Evolutionary conservation across 768 basidiomycete species (phyloP), one percentile per base, ranked within the genome.

Genomic region (Phylloporus sp.): DNA sequence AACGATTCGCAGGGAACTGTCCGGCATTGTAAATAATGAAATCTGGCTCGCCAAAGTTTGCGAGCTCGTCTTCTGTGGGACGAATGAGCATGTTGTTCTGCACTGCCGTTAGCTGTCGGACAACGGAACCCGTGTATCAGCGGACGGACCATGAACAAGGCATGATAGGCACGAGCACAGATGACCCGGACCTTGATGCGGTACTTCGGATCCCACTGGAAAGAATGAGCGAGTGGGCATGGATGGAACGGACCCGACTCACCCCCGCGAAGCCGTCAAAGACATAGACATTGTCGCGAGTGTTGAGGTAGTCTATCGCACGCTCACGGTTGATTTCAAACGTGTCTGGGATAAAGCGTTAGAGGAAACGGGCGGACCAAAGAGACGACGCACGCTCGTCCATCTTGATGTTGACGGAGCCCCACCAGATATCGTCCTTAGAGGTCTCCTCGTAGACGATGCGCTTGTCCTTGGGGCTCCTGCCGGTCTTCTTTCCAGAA

Each of bases 11-110:
- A 13, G 97, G 95, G 86, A 99, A 98, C 71, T 97, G 95, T 57
- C 97, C 97, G 41, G 97, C 97, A 72, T 98, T 98, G 84, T 98
- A 97, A 72, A 99, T 97, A 76, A 93, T 97, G 72, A 99, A 99
- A 67, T 99, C 97, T 40, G 97, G 97, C 65, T 95, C 91, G 67
- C 95, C 97, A 68, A 97, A 99, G 67, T 86, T 80, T 55, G 83
- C 85, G 36, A 99, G 83, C 72, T 99, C 94, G 61, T 95, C 90
- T 50, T 90, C 84, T 6, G 95, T 95, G 36, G 97, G 97, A 52
- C 97, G 91, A 71, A 99, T 99, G 55, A 99, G 83, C 97, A 99
- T 97, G 80, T 97, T 97, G 76, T 97, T 88, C 91, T 93, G 67
- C 16, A 32, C 23, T 15, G 3, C 18, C 8, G 18, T 54, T 49